Percentiles rank a stretch among this genome's conserved stretches.
Conservation (phyloP, 352 stramenopile genomes). For the Aphanomyces invadans region DNA sequence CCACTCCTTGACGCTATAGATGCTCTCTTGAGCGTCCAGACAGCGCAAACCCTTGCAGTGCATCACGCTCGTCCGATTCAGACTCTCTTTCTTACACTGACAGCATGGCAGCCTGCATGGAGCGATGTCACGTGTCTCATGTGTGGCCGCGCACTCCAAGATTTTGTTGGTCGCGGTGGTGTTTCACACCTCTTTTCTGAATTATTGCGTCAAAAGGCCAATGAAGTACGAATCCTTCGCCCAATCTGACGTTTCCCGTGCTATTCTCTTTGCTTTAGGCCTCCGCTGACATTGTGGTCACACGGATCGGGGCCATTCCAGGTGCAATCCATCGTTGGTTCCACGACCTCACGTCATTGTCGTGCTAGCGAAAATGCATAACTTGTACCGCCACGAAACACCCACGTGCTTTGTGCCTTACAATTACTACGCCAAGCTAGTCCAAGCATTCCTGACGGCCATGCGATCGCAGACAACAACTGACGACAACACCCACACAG, state of each 20-base stretch:
- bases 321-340: neutral
- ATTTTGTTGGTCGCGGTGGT: neutral
- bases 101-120: neutral
- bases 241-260: neutral
- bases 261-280: neutral
- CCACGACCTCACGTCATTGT: neutral
- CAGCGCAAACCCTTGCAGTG: neutral
- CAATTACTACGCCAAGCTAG: slow-evolving; percentile 4
- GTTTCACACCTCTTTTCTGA: neutral
- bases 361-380: neutral
- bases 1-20: slow-evolving; percentile 7
- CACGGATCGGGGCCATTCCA: slow-evolving; percentile 8
- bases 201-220: neutral
- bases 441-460: neutral
- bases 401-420: neutral
- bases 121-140: neutral
- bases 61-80: neutral
- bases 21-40: neutral
- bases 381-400: neutral
- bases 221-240: neutral
- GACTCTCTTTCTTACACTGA: slow-evolving; percentile 4
- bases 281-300: neutral
- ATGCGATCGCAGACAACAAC: neutral
- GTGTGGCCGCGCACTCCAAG: neutral
- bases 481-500: neutral